These are phyloP conservation scores for Lotus japonicus DNA, from an alignment of 306 rosid genomes.

Conservation along the genomic window DNA sequence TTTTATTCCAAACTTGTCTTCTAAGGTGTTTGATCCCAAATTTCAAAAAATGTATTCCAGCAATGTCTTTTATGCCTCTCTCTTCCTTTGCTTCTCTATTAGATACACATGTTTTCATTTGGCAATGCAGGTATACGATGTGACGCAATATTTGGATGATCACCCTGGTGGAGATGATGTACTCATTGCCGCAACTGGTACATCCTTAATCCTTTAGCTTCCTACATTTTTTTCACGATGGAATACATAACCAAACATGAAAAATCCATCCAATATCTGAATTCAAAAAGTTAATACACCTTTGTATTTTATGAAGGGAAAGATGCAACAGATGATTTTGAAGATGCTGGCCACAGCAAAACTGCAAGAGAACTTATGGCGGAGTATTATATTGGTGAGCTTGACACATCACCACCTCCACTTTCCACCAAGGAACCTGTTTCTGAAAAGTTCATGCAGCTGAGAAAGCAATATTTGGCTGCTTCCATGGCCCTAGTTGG, in stretches of 20 bases:
- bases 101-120: slow-evolving; percentile 1
- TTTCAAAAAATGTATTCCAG: neutral
- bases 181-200: slow-evolving; percentile 65
- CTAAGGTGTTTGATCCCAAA: neutral
- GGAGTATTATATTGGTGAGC: slow-evolving; percentile 58
- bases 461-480: slow-evolving; percentile 59
- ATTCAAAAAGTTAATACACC: slow-evolving; percentile 11
- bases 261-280: slow-evolving; percentile 4
- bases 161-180: slow-evolving; percentile 97
- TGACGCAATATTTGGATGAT: slow-evolving; percentile 74
- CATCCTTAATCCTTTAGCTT: slow-evolving; percentile 6
- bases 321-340: slow-evolving; percentile 89
- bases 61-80: neutral
- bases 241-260: neutral
- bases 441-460: slow-evolving; percentile 29
- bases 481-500: slow-evolving; percentile 50
- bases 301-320: slow-evolving; percentile 41
- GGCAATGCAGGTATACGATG: slow-evolving; percentile 60
- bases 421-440: slow-evolving; percentile 27
- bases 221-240: neutral
- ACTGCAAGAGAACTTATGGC: slow-evolving; percentile 65
- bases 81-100: slow-evolving; percentile 1
- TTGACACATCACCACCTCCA: slow-evolving; percentile 43
- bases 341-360: slow-evolving; percentile 91
- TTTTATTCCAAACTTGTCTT: neutral